phyloP scores from a whole-genome alignment of 805 yeast species.

The Monosporozyma yasuniensis region DNA sequence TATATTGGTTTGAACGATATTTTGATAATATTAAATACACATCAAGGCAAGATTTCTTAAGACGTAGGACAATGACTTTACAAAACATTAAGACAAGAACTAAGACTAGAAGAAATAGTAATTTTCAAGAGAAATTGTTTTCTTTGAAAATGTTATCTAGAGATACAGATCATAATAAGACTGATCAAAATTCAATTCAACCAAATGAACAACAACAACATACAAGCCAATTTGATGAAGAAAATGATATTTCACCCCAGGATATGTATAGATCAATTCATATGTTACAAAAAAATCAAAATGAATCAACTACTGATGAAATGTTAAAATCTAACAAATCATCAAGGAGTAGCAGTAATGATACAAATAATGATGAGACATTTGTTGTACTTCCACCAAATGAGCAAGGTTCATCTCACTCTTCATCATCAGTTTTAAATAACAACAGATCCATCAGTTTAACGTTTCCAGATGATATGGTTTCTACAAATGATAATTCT shows the following conservation, averaged over 20 bases:
- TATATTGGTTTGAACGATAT: slow-evolving; percentile 81
- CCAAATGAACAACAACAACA: too few relatives aligned
- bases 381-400: neutral
- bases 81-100: slow-evolving; percentile 8
- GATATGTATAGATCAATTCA: slow-evolving; percentile 78
- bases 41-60: slow-evolving; percentile 64
- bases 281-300: slow-evolving; percentile 55
- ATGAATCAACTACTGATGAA: neutral
- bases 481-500: neutral
- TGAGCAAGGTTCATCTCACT: neutral
- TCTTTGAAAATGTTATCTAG: slow-evolving; percentile 20
- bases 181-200: slow-evolving; percentile 14
- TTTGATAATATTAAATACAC: slow-evolving; percentile 71
- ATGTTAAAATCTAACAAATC: neutral
- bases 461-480: neutral
- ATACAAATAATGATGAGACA: neutral
- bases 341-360: neutral
- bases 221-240: too few relatives aligned
- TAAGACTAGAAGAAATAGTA: neutral
- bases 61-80: slow-evolving; percentile 53
- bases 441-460: neutral
- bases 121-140: slow-evolving; percentile 24
- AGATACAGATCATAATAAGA: neutral
- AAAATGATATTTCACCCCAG: slow-evolving; percentile 62
- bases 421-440: neutral